Percentiles rank a stretch among this genome's conserved stretches.
These are phyloP conservation scores for Pichia sp. DNA, from an alignment of 1,139 yeast species.

Conservation along the genomic window DNA sequence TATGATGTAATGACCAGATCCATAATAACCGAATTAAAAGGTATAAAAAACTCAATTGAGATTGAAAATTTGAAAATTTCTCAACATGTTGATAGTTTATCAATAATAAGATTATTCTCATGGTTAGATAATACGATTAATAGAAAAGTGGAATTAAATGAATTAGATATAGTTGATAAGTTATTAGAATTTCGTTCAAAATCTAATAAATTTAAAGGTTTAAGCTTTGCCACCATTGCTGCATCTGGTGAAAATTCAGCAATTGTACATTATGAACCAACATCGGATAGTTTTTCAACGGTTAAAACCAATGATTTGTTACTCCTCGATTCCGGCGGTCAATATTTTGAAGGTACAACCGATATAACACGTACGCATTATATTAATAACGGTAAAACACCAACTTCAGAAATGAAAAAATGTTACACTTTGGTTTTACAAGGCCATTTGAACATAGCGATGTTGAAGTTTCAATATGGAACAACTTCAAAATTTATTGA, in stretches of 20 bases:
- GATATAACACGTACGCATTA: conserved; percentile 51
- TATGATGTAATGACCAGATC: conserved; percentile 23
- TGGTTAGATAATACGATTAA: conserved; percentile 40
- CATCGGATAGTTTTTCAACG: conserved; percentile 33
- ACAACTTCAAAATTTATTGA: conserved; percentile 44
- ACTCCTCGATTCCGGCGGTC: conserved; percentile 50
- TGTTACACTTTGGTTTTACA: conserved; percentile 46
- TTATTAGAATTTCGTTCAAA: conserved; percentile 36
- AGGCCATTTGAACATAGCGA: conserved; percentile 51
- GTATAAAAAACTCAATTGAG: conserved; percentile 44
- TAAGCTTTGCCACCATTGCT: conserved; percentile 49
- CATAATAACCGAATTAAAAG: conserved; percentile 37
- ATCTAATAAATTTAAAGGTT: conserved; percentile 44
- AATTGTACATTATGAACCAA: conserved; percentile 51
- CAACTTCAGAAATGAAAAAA: conserved; percentile 31
- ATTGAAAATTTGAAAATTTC: conserved; percentile 44
- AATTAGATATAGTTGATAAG: conserved; percentile 42
- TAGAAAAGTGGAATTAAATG: conserved; percentile 34
- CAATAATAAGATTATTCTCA: conserved; percentile 44
- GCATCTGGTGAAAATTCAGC: conserved; percentile 52
- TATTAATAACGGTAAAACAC: conserved; percentile 31
- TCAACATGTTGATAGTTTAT: conserved; percentile 50
- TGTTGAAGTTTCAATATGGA: conserved; percentile 43
- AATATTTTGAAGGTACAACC: conserved; percentile 53
- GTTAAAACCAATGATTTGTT: conserved; percentile 41